A percentile compares a stretch with the other conserved stretches of the same genome.
These are phyloP conservation scores for Apiospora hydei DNA, from an alignment of 2,329 filamentous ascomycete genomes.

Conservation along the genomic window DNA sequence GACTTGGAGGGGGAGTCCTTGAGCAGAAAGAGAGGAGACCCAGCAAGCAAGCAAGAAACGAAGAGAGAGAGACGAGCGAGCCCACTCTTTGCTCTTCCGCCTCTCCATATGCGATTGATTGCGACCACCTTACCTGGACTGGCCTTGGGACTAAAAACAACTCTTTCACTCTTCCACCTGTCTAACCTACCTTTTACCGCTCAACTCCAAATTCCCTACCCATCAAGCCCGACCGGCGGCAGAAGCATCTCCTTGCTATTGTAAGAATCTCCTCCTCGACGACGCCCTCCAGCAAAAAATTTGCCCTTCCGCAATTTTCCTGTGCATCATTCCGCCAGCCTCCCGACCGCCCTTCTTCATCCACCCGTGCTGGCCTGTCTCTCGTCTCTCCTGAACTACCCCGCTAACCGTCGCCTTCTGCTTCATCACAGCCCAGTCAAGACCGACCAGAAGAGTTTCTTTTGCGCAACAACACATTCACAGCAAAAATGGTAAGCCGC, in stretches of 20 bases:
- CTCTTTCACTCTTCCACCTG: slow-evolving; percentile 20
- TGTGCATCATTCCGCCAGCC: slow-evolving; percentile 31
- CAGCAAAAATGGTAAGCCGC: slow-evolving; percentile 22
- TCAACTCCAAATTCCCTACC: slow-evolving; percentile 21
- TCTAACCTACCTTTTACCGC: slow-evolving; percentile 23
- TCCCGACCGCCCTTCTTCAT: slow-evolving; percentile 26
- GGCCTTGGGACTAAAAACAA: slow-evolving; percentile 22
- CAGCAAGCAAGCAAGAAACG: background rate
- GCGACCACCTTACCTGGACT: slow-evolving; percentile 21
- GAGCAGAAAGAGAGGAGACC: background rate
- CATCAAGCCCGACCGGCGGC: slow-evolving; percentile 21
- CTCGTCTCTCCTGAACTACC: slow-evolving; percentile 23
- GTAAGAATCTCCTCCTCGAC: background rate
- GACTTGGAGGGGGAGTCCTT: background rate
- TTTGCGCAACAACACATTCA: slow-evolving; percentile 18
- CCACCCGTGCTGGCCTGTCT: background rate
- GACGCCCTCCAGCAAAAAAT: background rate
- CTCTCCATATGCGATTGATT: slow-evolving; percentile 22
- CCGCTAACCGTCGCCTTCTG: slow-evolving; percentile 24
- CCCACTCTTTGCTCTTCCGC: slow-evolving; percentile 20
- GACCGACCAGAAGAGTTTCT: slow-evolving; percentile 9
- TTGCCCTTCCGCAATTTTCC: background rate
- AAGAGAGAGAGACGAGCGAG: background rate
- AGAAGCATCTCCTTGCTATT: slow-evolving; percentile 19
- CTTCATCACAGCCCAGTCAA: slow-evolving; percentile 23